phyloP scores from a whole-genome alignment of 306 rosid genomes.

The Lagenaria siceraria region DNA sequence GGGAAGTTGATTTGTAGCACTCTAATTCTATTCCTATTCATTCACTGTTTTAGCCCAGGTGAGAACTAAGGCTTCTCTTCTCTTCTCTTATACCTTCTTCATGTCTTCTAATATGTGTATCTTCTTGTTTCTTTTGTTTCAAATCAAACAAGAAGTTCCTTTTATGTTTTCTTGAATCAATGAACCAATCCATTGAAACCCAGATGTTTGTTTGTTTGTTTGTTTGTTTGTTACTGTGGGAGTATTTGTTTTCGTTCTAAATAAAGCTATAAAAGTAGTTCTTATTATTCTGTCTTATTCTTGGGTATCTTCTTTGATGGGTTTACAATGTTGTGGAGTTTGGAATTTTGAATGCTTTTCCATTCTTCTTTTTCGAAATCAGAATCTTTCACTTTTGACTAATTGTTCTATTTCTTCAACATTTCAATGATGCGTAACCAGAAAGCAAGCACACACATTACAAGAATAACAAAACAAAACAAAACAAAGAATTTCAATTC shows the following conservation, averaged over 20 bases:
- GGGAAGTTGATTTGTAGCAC: not conserved
- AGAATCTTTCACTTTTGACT: conserved; percentile 3
- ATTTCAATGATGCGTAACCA: not conserved
- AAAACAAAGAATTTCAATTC: not conserved
- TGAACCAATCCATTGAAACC: not conserved
- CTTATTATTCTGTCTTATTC: not conserved
- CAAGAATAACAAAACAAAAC: not conserved
- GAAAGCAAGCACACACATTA: not conserved
- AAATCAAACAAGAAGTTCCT: not conserved
- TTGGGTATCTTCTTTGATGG: not conserved
- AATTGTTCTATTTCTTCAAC: not conserved
- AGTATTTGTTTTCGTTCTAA: not conserved
- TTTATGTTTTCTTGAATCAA: not conserved
- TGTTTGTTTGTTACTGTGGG: not conserved
- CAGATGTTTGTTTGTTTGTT: not conserved
- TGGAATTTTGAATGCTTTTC: not conserved
- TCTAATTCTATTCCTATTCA: not conserved
- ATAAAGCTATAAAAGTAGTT: not conserved
- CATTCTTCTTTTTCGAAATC: not conserved
- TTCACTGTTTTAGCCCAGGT: not conserved
- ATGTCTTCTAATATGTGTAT: not conserved
- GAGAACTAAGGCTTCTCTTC: not conserved
- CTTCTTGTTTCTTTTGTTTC: not conserved
- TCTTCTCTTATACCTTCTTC: not conserved
- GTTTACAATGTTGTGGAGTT: conserved; percentile 3